Conservation (phyloP, 805 yeast species). For the Candida montana region DNA sequence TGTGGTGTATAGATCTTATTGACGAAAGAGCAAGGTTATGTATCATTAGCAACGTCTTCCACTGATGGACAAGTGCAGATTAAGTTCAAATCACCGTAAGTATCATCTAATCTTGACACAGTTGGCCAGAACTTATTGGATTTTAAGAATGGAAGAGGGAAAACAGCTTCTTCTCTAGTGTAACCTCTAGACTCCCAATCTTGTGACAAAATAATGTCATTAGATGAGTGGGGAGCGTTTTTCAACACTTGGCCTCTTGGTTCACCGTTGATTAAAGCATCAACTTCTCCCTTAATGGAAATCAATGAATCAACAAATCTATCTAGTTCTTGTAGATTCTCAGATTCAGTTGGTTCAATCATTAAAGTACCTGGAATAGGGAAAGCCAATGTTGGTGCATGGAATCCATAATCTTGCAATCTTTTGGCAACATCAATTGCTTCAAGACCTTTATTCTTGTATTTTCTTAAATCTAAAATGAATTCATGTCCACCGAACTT, state of each 20-base stretch:
- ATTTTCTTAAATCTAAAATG: constrained; percentile 83
- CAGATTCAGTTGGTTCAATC: constrained; percentile 98
- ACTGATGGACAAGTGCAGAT: constrained; percentile 91
- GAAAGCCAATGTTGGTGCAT: constrained; percentile 98
- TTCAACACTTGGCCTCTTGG: constrained; percentile 67
- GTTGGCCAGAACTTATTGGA: constrained; percentile 90
- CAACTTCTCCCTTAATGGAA: constrained; percentile 77
- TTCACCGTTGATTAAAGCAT: constrained; percentile 59
- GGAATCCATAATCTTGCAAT: constrained; percentile 96
- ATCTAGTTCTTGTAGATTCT: constrained; percentile 80
- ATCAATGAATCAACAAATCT: constrained; percentile 86
- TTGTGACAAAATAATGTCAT: constrained; percentile 59
- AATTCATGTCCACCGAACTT: constrained; percentile 95
- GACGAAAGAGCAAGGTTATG: background rate
- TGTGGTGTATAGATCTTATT: background rate
- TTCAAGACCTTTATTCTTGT: constrained; percentile 75
- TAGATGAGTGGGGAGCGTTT: constrained; percentile 88
- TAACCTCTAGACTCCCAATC: constrained; percentile 88
- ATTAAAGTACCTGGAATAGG: constrained; percentile 96
- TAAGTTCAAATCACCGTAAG: constrained; percentile 88
- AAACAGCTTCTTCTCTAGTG: constrained; percentile 89
- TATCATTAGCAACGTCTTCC: constrained; percentile 53
- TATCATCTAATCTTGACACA: constrained; percentile 88
- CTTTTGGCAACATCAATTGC: constrained; percentile 97
- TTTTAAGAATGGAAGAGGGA: constrained; percentile 73